Evolutionary conservation across 192 early-diverging fungal species (phyloP).

Genomic region (Coemansia sp.): DNA sequence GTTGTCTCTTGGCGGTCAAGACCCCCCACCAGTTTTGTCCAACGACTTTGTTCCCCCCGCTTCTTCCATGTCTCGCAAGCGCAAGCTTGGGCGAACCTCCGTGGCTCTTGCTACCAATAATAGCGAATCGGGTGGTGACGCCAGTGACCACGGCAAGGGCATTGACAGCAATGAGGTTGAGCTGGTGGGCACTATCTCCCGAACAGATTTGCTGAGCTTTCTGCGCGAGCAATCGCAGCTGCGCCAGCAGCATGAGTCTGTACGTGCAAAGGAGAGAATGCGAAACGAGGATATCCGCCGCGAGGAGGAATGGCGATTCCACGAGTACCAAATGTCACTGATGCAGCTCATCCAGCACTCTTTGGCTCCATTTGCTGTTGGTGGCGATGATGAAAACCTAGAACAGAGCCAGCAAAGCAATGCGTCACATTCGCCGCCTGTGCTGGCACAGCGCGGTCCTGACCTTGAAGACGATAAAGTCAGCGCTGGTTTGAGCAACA

Average conservation of each 20-base stretch:
- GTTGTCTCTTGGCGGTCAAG: too few species aligned
- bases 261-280: conserved; percentile 29
- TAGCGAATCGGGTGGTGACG: not conserved
- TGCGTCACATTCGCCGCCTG: not conserved
- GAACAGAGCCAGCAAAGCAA: not conserved
- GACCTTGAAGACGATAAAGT: not conserved
- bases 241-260: conserved; percentile 33
- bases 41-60: not conserved
- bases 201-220: conserved; percentile 37
- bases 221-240: conserved; percentile 29
- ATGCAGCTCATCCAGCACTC: conserved; percentile 28
- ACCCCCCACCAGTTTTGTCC: not conserved
- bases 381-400: not conserved
- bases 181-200: conserved; percentile 26
- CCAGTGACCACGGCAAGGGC: not conserved
- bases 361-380: conserved; percentile 17
- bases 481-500: not conserved
- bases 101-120: not conserved
- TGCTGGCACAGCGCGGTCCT: not conserved
- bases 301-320: conserved; percentile 47
- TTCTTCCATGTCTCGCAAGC: conserved; percentile 11
- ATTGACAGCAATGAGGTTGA: conserved; percentile 2
- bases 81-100: conserved; percentile 11
- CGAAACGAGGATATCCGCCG: conserved; percentile 29
- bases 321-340: conserved; percentile 52